Evolutionary conservation across 257 asterid species (phyloP).

Genomic region (Catharanthus roseus): DNA sequence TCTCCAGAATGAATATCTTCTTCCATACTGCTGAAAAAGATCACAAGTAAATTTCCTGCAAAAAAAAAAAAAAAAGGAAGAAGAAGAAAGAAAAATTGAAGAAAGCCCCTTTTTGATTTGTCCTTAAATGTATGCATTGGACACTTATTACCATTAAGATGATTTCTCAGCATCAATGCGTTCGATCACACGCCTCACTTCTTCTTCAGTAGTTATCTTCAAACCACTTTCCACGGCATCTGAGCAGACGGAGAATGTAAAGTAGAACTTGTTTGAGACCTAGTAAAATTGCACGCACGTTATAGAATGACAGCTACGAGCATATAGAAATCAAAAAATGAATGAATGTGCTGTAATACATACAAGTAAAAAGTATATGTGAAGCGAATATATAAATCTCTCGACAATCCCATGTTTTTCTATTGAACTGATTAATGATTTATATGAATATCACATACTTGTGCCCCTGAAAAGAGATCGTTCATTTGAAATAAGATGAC

Average conservation of each 20-base stretch:
- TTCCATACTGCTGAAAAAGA: too few relatives aligned
- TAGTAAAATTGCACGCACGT: slow-evolving; percentile 16
- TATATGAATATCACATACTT: too few relatives aligned
- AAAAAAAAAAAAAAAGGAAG: too few relatives aligned
- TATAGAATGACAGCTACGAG: neutral
- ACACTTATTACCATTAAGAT: too few relatives aligned
- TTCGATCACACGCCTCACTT: slow-evolving; percentile 71
- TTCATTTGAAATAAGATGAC: neutral
- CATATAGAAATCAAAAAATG: neutral
- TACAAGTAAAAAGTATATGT: neutral
- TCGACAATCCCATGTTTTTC: too few relatives aligned
- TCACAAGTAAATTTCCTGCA: too few relatives aligned
- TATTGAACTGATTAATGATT: too few relatives aligned
- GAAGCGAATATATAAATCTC: neutral
- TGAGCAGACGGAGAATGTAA: slow-evolving; percentile 61
- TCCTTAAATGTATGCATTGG: too few relatives aligned
- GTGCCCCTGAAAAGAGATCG: too few relatives aligned
- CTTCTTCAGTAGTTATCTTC: slow-evolving; percentile 74
- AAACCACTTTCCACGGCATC: slow-evolving; percentile 47
- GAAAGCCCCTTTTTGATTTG: too few relatives aligned
- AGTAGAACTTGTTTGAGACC: slow-evolving; percentile 92
- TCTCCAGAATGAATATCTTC: too few relatives aligned
- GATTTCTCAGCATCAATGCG: slow-evolving; percentile 67
- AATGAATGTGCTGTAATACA: neutral
- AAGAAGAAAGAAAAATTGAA: too few relatives aligned